phyloP scores from a whole-genome alignment of 345 rosid genomes.

The Carallia brachiata region DNA sequence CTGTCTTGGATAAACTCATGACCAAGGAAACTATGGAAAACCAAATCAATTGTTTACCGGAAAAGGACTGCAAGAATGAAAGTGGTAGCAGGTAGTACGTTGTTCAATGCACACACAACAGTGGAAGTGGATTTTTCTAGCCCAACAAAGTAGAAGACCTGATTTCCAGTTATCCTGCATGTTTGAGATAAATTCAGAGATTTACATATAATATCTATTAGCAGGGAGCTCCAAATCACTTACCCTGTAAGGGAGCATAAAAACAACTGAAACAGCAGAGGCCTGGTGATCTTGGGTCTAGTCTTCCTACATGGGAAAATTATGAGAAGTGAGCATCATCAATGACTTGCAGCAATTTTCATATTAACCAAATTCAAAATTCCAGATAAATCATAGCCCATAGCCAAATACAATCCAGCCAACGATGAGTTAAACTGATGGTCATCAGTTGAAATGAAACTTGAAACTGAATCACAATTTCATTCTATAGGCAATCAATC shows the following conservation, averaged over 20 bases:
- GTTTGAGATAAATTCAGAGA: neutral
- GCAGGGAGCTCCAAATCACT: neutral
- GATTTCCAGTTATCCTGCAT: slow-evolving; percentile 68
- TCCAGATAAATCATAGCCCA: too few relatives aligned
- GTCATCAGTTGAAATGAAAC: too few relatives aligned
- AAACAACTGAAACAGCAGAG: slow-evolving; percentile 56
- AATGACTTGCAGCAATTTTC: too few relatives aligned
- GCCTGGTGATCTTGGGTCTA: slow-evolving; percentile 61
- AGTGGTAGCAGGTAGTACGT: slow-evolving; percentile 72
- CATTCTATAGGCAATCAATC: too few relatives aligned
- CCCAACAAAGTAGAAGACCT: slow-evolving; percentile 78
- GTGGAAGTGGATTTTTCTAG: slow-evolving; percentile 70
- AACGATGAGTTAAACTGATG: too few relatives aligned
- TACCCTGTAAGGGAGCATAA: slow-evolving; percentile 91
- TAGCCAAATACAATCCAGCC: too few relatives aligned
- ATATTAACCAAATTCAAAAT: too few relatives aligned
- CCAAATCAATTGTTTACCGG: slow-evolving; percentile 36
- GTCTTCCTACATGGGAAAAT: slow-evolving; percentile 51
- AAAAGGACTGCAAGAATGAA: slow-evolving; percentile 72
- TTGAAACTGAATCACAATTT: too few relatives aligned
- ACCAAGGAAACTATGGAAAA: neutral
- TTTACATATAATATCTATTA: too few relatives aligned
- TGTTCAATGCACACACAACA: slow-evolving; percentile 71
- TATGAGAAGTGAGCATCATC: too few relatives aligned
- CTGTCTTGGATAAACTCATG: too few relatives aligned